Base-by-base conservation (phyloP, 306 rosid species). In the Begonia peltatifolia region DNA sequence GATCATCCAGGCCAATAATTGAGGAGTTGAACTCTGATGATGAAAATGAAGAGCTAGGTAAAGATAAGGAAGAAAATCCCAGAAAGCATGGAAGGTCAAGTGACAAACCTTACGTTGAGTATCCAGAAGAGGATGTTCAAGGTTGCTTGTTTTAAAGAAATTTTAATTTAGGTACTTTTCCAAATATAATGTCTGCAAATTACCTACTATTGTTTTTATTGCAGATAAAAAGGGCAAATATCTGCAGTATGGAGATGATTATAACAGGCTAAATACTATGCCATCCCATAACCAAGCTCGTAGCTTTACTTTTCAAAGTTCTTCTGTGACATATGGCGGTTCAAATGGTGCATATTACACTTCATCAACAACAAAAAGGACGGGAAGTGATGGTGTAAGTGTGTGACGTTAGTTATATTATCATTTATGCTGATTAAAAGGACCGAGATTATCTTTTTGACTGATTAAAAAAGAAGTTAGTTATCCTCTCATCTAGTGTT, bases 331-430 rank as follows among this genome's bases (percentile, higher is more conserved):
- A 51, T 83, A 68, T 51, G 96, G 92, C 14, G 94, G 84, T 56
- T 9, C 81, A 9, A 63, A 70, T 58, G 94, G 94, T 47, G 54
- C 73, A 13, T 79, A 76, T 67, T 66, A 78, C 65, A 72, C 87
- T 25, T 66, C 90, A 3, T 81, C 96, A 12, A 66, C 53, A 66
- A 66, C 79, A 46, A 78, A 73, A 65, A 83, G 90, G 70, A 15
- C 70, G 2, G 94, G 96, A 46, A 83, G 81, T 76, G 94, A 87
- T 63, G 90, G 96, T 17, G 94, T 83, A 53, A 70, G 87, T 57
- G 50, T 15, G 38, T 30, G 38, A 30, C 38, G 23, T 20, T 20
- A 1, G 23, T 30, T 30, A 30, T 30, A 30, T 7, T 30, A 30
- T 30, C 38, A 38, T 48, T 12, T 10, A 7, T 13, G 6, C 6